phyloP scores from a whole-genome alignment of 2,329 filamentous ascomycete species.

The Calonectria crousiana region DNA sequence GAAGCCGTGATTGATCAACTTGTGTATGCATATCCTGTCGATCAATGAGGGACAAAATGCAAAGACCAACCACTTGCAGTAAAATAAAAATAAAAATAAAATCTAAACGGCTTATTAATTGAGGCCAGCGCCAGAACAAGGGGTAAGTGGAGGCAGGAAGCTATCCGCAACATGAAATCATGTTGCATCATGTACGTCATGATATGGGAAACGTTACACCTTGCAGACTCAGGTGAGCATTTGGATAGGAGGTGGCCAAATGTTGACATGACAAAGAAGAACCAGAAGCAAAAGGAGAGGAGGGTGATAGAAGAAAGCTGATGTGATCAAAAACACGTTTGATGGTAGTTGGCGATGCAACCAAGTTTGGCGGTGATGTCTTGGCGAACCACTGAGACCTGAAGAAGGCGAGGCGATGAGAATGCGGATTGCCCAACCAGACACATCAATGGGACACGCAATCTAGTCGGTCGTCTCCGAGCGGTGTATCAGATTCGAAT shows the following conservation, averaged over 20 bases:
- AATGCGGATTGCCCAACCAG: background rate
- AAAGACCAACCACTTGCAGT: background rate
- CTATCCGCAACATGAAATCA: background rate
- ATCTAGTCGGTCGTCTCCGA: slow-evolving; percentile 11
- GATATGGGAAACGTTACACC: background rate
- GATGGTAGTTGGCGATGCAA: background rate
- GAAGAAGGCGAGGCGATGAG: background rate
- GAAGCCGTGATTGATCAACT: background rate
- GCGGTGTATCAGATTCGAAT: background rate
- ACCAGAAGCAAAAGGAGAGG: background rate
- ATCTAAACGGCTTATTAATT: background rate
- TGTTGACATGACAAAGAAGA: background rate
- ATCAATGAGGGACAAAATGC: background rate
- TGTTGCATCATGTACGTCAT: slow-evolving; percentile 13
- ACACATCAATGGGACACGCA: background rate
- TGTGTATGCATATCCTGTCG: background rate
- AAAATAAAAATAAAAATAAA: background rate
- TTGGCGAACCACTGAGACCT: background rate
- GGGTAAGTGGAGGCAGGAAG: background rate
- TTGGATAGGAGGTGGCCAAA: background rate
- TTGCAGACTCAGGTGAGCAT: background rate
- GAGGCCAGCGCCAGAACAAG: background rate
- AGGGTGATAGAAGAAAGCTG: background rate
- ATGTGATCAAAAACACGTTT: background rate
- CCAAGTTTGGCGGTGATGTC: background rate